Evolutionary conservation across 129 eudicot species (phyloP), one percentile per base, ranked within the genome.

Genomic region (Gnaphalium uliginosum): DNA sequence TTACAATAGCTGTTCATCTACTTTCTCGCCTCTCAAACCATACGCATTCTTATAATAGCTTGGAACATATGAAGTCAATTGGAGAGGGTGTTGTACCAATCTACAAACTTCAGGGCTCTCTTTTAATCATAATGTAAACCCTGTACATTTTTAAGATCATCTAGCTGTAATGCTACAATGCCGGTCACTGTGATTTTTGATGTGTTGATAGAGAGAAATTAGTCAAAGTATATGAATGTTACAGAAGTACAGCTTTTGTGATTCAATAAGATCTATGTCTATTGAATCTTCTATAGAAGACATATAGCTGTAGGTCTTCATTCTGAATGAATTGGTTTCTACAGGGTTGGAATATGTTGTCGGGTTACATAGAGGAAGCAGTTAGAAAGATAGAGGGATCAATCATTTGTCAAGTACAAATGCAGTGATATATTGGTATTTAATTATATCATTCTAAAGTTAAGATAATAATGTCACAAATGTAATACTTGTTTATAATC

Each of bases 1-100:
- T 75, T 94, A 83, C 83, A 83, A 17, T 90, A 84, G 79, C 26
- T 39, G 10, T 9, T 19, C 61, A 9, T 56, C 0, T 56, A 26
- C 26, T 56, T 56, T 56, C 25, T 53, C n/a, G 2, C n/a, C 2
- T 54, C 25, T 56, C 4, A 17, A 56, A 56, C 61, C n/a, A 14
- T 13, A 14, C n/a, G 1, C 3, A 46, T 46, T 2, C 53, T 13
- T 11, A 9, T 39, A 13, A 56, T 56, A 56, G 9, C 3, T 21
- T 6, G 26, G 13, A 21, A n/a, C 26, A 19, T 6, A n/a, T 56
- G 61, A 56, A 17, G 25, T 4, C n/a, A 13, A 19, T 0, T 56
- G 9, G 11, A 56, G 61, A 53, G 59, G 59, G 23, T 53, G 19
- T 19, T 53, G 19, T 53, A n/a, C 59, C 23, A 53, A 53, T 18